Evolutionary conservation across 1,139 yeast genomes (phyloP).

Genomic region (Yamadazyma atmosphaerica): DNA sequence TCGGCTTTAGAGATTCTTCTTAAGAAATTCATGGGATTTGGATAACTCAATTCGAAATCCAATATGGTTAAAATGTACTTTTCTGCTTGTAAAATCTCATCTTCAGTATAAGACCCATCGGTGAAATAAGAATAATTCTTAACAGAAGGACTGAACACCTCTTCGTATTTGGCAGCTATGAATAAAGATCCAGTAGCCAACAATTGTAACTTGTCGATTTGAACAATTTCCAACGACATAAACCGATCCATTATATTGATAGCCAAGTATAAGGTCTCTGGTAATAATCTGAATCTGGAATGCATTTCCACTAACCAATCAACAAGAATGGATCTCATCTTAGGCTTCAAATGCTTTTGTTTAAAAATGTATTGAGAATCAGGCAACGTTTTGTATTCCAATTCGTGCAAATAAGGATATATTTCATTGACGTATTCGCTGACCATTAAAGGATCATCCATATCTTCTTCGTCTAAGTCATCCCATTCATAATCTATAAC

Average conservation of each 20-base stretch:
- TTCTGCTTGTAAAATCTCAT: constrained; percentile 86
- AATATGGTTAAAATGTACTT: constrained; percentile 75
- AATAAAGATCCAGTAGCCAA: constrained; percentile 89
- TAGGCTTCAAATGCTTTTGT: constrained; percentile 78
- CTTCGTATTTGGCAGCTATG: constrained; percentile 95
- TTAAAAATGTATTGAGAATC: constrained; percentile 69
- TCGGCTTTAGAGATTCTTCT: constrained; percentile 94
- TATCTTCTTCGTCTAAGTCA: constrained; percentile 88
- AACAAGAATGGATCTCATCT: constrained; percentile 84
- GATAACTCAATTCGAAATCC: constrained; percentile 79
- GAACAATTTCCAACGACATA: constrained; percentile 76
- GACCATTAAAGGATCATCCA: constrained; percentile 92
- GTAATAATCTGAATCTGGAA: constrained; percentile 77
- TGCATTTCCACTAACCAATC: constrained; percentile 97
- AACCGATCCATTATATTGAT: constrained; percentile 91
- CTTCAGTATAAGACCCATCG: constrained; percentile 80
- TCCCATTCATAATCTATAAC: constrained; percentile 70
- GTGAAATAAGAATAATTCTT: constrained; percentile 87
- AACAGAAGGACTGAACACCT: constrained; percentile 88
- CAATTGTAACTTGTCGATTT: constrained; percentile 81
- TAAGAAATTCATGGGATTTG: constrained; percentile 92
- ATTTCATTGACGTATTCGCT: constrained; percentile 90
- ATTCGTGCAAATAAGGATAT: constrained; percentile 72
- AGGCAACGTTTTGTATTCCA: constrained; percentile 78
- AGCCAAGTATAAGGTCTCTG: constrained; percentile 88